These are phyloP conservation scores for Xenoacremonium recifei DNA, from an alignment of 2,329 filamentous ascomycete genomes.

Conservation along the genomic window DNA sequence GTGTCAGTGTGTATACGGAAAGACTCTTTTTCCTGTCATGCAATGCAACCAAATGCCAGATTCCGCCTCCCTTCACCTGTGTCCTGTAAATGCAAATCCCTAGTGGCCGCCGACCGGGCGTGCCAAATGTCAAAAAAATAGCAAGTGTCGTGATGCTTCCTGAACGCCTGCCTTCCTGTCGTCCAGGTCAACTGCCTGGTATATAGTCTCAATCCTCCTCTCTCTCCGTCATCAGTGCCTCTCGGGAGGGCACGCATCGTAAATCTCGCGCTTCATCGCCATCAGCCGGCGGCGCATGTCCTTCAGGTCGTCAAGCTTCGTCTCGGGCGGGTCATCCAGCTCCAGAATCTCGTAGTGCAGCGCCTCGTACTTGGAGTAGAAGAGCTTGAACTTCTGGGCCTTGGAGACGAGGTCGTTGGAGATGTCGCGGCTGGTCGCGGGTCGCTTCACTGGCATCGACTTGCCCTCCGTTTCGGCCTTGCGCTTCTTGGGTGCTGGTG, in stretches of 20 bases:
- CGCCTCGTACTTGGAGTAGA: slow-evolving; percentile 55
- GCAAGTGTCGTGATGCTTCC: slow-evolving; percentile 25
- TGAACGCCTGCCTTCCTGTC: slow-evolving; percentile 19
- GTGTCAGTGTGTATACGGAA: too few relatives aligned
- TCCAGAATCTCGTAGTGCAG: slow-evolving; percentile 55
- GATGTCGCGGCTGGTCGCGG: slow-evolving; percentile 26
- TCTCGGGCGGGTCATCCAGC: slow-evolving; percentile 48
- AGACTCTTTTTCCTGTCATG: slow-evolving; percentile 1
- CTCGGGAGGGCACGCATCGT: slow-evolving; percentile 40
- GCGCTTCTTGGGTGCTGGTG: slow-evolving; percentile 42
- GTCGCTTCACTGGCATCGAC: slow-evolving; percentile 27
- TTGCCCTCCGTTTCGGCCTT: slow-evolving; percentile 33
- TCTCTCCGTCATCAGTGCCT: slow-evolving; percentile 22
- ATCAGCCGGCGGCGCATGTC: slow-evolving; percentile 55
- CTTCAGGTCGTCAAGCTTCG: slow-evolving; percentile 49
- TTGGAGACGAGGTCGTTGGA: slow-evolving; percentile 47
- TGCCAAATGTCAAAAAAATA: slow-evolving; percentile 22
- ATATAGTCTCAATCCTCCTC: too few relatives aligned
- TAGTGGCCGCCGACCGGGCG: slow-evolving; percentile 19
- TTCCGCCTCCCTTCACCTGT: slow-evolving; percentile 19
- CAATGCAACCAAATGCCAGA: too few relatives aligned
- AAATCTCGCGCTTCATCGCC: slow-evolving; percentile 59
- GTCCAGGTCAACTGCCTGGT: too few relatives aligned
- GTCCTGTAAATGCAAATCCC: slow-evolving; percentile 24
- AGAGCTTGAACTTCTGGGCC: slow-evolving; percentile 54